Evolutionary conservation across 2,329 filamentous ascomycete species (phyloP).

Genomic region (Fonsecaea nubica): DNA sequence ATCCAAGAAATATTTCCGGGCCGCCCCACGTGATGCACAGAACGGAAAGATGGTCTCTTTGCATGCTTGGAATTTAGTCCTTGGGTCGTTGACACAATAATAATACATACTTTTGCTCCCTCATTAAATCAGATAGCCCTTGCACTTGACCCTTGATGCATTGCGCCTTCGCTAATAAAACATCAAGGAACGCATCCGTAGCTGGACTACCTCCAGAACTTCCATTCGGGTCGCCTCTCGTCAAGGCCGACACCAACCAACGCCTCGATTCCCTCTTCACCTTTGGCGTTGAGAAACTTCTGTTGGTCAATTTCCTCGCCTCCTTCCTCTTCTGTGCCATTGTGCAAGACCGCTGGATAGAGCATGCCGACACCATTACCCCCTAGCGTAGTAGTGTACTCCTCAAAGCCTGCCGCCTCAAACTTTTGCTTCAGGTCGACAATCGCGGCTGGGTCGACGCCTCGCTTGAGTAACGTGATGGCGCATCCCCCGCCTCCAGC

Average conservation of each 20-base stretch:
- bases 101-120: constrained; percentile 24
- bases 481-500: constrained; percentile 95
- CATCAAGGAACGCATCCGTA: constrained; percentile 20
- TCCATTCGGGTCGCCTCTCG: constrained; percentile 79
- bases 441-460: constrained; percentile 63
- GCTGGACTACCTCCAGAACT: constrained; percentile 71
- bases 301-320: constrained; percentile 94
- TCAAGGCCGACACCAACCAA: constrained; percentile 79
- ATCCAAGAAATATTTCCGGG: not conserved
- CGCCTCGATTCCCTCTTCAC: constrained; percentile 82
- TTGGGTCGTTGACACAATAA: constrained; percentile 1
- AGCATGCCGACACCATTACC: constrained; percentile 93
- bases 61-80: not conserved
- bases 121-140: constrained; percentile 10
- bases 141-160: constrained; percentile 10
- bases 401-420: constrained; percentile 74
- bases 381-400: constrained; percentile 87
- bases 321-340: constrained; percentile 78
- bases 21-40: constrained; percentile 4
- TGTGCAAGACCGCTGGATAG: constrained; percentile 89
- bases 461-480: constrained; percentile 83
- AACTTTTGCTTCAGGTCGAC: constrained; percentile 69
- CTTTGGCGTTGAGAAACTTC: constrained; percentile 82
- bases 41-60: not conserved
- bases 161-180: constrained; percentile 35